Percentiles rank a stretch among this genome's conserved stretches.
phyloP scores from a whole-genome alignment of 2,329 filamentous ascomycete species.

The Epichloe baconii region DNA sequence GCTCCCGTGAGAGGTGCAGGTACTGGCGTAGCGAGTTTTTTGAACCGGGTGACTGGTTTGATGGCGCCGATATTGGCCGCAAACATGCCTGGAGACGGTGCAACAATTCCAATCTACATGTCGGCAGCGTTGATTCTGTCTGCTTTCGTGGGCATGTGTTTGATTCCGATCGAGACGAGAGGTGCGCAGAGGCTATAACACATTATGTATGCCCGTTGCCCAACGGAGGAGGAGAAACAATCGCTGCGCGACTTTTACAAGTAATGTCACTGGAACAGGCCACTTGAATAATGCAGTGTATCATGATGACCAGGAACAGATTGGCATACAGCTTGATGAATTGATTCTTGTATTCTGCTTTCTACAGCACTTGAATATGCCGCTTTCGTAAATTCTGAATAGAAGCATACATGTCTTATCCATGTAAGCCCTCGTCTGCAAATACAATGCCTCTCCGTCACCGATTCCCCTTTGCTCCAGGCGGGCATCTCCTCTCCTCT shows the following conservation, averaged over 20 bases:
- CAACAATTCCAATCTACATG: conserved; percentile 44
- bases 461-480: conserved; percentile 42
- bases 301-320: no score
- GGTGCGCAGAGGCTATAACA: conserved; percentile 41
- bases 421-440: neutral
- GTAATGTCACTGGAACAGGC: no score
- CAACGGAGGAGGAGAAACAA: no score
- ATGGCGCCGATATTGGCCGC: conserved; percentile 57
- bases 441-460: conserved; percentile 10
- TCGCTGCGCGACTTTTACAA: no score
- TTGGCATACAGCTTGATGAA: no score
- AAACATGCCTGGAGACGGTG: conserved; percentile 42
- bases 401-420: neutral
- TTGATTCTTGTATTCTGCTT: no score
- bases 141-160: conserved; percentile 45
- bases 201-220: no score
- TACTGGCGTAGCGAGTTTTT: conserved; percentile 57
- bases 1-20: conserved; percentile 59
- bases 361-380: no score
- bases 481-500: conserved; percentile 46
- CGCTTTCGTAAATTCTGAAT: no score
- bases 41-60: conserved; percentile 56
- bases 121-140: conserved; percentile 42
- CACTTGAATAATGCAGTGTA: no score
- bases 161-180: conserved; percentile 51